These are phyloP conservation scores for Scedosporium apiospermum DNA, from an alignment of 2,329 filamentous ascomycete species.

Conservation along the genomic window DNA sequence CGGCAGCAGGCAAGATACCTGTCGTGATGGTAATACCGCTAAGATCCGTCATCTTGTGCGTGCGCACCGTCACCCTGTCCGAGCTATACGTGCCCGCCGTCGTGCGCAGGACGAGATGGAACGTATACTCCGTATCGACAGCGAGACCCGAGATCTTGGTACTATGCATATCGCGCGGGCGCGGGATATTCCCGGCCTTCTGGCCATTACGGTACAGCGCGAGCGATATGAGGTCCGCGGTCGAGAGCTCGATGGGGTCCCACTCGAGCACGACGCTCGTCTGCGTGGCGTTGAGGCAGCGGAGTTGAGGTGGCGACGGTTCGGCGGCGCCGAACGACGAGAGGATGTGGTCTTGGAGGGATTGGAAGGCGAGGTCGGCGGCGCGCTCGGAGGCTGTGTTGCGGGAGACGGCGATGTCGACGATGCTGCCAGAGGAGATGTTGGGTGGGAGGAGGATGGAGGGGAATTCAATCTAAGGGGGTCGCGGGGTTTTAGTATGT, in stretches of 20 bases:
- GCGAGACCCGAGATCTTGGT: conserved; percentile 95
- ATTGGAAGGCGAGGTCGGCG: conserved; percentile 66
- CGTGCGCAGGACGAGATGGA: conserved; percentile 85
- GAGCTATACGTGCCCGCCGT: conserved; percentile 79
- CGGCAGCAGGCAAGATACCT: conserved; percentile 66
- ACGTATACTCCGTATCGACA: conserved; percentile 93
- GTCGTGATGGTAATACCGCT: conserved; percentile 92
- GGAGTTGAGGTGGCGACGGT: conserved; percentile 67
- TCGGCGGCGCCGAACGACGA: conserved; percentile 73
- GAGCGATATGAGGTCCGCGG: conserved; percentile 80
- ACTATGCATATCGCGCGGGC: conserved; percentile 76
- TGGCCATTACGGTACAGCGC: conserved; percentile 91
- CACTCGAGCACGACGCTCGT: conserved; percentile 98
- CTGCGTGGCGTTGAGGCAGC: conserved; percentile 94
- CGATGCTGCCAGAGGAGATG: conserved; percentile 92
- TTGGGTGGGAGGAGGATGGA: conserved; percentile 93
- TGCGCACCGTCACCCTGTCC: conserved; percentile 76
- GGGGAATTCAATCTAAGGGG: conserved; percentile 83
- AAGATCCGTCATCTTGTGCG: conserved; percentile 97
- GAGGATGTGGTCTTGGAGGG: conserved; percentile 84
- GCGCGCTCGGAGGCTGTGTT: conserved; percentile 71
- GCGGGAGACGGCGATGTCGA: conserved; percentile 90
- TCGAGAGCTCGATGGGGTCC: conserved; percentile 90
- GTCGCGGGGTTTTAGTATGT: neutral
- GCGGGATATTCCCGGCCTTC: conserved; percentile 91